Conservation (phyloP, 768 basidiomycete genomes). For the Trametes cubensis region DNA sequence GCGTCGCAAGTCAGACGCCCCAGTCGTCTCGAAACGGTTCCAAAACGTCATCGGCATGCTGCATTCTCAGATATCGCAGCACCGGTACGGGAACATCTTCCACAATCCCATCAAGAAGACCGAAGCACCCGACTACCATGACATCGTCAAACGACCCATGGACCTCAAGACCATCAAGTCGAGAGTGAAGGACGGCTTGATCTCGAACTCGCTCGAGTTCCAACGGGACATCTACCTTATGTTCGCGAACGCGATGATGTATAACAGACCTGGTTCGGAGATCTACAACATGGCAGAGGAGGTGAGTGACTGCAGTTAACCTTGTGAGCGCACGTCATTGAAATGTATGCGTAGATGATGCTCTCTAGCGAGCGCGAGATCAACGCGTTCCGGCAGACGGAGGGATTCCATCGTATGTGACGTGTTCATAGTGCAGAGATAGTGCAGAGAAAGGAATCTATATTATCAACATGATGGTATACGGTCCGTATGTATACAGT, state of each 20-base stretch:
- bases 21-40: constrained; percentile 62
- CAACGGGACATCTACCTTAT: constrained; percentile 90
- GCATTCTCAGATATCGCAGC: constrained; percentile 79
- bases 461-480: constrained; percentile 17
- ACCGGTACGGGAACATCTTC: constrained; percentile 88
- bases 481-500: constrained; percentile 8
- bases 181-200: constrained; percentile 81
- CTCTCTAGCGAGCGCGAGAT: constrained; percentile 68
- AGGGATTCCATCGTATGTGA: constrained; percentile 50
- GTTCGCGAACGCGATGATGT: constrained; percentile 98
- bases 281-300: constrained; percentile 92
- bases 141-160: constrained; percentile 93
- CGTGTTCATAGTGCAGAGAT: not conserved
- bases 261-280: constrained; percentile 84
- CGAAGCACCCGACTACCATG: constrained; percentile 90
- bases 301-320: constrained; percentile 48
- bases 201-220: constrained; percentile 82
- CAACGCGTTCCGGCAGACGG: constrained; percentile 72
- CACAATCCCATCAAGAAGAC: constrained; percentile 85
- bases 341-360: constrained; percentile 61
- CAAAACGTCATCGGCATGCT: constrained; percentile 82
- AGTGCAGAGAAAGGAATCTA: too few relatives aligned
- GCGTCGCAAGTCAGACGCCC: constrained; percentile 26
- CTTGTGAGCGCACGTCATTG: not conserved
- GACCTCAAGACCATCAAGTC: constrained; percentile 91